Conservation (phyloP, 306 rosid genomes). For the Trifolium dubium region DNA sequence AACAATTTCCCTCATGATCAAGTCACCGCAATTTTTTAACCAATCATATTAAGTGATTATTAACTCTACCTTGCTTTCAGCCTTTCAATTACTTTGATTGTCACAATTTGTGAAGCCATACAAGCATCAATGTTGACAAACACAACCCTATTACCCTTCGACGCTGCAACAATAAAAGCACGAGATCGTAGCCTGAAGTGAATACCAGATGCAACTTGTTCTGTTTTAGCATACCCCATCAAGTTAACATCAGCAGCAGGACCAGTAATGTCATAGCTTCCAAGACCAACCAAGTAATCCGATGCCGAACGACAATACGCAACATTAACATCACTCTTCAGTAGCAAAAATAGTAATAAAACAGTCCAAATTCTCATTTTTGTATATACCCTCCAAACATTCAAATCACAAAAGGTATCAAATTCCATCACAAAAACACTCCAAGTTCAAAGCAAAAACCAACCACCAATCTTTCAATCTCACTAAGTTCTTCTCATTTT, state of each 20-base stretch:
- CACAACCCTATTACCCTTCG: constrained; percentile 70
- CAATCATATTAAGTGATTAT: no score
- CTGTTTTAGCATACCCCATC: constrained; percentile 90
- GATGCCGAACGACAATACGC: constrained; percentile 63
- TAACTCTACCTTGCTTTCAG: constrained; percentile 71
- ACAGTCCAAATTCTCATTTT: constrained; percentile 40
- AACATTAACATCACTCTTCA: constrained; percentile 39
- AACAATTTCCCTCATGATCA: constrained; percentile 3
- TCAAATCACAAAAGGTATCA: constrained; percentile 20
- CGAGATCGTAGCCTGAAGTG: constrained; percentile 89
- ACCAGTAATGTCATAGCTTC: constrained; percentile 94
- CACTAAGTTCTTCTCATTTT: constrained; percentile 45
- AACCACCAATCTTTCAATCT: constrained; percentile 33
- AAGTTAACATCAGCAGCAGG: constrained; percentile 96
- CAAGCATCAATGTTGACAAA: constrained; percentile 97
- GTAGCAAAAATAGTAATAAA: constrained; percentile 41
- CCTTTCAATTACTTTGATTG: constrained; percentile 76
- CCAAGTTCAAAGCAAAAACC: constrained; percentile 17
- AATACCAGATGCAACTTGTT: constrained; percentile 74
- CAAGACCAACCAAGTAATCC: constrained; percentile 77
- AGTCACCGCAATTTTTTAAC: constrained; percentile 4
- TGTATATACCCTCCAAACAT: constrained; percentile 32
- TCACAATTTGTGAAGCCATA: constrained; percentile 87
- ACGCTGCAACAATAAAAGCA: constrained; percentile 75
- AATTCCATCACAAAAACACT: constrained; percentile 41